Evolutionary conservation across 805 yeast species (phyloP).

Genomic region (Metschnikowia chrysomelidarum): DNA sequence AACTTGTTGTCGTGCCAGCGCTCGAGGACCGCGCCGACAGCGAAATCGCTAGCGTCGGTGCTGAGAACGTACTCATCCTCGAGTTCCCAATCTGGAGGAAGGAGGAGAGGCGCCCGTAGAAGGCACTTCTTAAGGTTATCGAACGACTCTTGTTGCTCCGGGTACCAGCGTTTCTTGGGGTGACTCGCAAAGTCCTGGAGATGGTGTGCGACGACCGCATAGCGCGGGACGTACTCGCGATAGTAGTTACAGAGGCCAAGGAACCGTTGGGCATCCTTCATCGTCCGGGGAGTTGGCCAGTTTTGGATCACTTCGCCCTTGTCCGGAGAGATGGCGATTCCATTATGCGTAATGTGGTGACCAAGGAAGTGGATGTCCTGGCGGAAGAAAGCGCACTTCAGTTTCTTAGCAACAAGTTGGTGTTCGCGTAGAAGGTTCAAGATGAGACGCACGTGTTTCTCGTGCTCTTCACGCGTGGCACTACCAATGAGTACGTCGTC

Average conservation of each 20-base stretch:
- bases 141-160: no score
- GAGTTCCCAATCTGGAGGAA: no score
- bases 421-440: slow-evolving; percentile 2
- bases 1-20: no score
- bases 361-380: slow-evolving; percentile 4
- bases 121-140: no score
- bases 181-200: neutral
- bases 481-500: slow-evolving; percentile 5
- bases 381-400: slow-evolving; percentile 7
- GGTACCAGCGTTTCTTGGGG: neutral
- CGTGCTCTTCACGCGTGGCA: slow-evolving; percentile 1
- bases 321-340: no score
- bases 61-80: no score
- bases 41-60: no score
- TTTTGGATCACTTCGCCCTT: no score
- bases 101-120: no score
- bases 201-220: neutral
- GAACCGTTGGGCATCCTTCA: neutral
- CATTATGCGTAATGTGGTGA: slow-evolving; percentile 1
- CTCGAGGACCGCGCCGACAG: no score
- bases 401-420: slow-evolving; percentile 6
- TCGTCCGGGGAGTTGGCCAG: neutral
- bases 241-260: slow-evolving; percentile 2
- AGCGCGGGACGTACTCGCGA: slow-evolving; percentile 1
- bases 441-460: slow-evolving; percentile 1